Evolutionary conservation across 768 basidiomycete species (phyloP), one percentile per base, ranked within the genome.

Genomic region (Candolleomyces aberdarensis): DNA sequence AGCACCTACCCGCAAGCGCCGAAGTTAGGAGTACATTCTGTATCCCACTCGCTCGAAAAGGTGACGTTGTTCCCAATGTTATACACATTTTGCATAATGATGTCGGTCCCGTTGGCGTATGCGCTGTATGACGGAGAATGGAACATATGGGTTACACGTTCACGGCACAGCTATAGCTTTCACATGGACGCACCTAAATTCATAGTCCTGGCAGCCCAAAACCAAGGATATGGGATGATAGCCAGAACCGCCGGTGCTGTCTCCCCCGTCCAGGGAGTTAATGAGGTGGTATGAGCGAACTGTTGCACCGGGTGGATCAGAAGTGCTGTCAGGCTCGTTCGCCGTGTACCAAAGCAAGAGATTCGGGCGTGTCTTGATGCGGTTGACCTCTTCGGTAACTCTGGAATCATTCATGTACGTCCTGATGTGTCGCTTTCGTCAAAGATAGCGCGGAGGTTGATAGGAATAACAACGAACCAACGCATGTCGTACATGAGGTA

Each of bases 401-500:
- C 81, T 78, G 7, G 83, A 80, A 9, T 73, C 64, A 70, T 92
- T 86, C 80, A 79, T 83, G 74, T 91, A 92, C 5, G 82, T 83
- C 66, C 85, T 81, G 63, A 63, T 40, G 64, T 63, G 14, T 63
- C 65, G 32, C 31, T 36, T 50, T 43, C 17, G 63, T 36, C 36
- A 36, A 36, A 36, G 36, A 36, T 3, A 36, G 36, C 11, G 36
- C 36, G 5, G 36, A 11, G 8, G 11, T 36, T 3, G 36, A 36
- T 8, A 36, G 36, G 36, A 59, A 31, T 59, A 3, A 29, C 32
- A 5, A 74, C 78, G 39, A 43, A 81, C 81, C 75, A 75, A 53
- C 90, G 81, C 90, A 93, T 92, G 69, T 92, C 89, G 64, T 93
- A 94, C 85, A 92, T 91, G 59, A 92, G 78, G 67, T 88, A 93